Conservation (phyloP, 1,284 basidiomycete species). For the Irpex lacteus region DNA sequence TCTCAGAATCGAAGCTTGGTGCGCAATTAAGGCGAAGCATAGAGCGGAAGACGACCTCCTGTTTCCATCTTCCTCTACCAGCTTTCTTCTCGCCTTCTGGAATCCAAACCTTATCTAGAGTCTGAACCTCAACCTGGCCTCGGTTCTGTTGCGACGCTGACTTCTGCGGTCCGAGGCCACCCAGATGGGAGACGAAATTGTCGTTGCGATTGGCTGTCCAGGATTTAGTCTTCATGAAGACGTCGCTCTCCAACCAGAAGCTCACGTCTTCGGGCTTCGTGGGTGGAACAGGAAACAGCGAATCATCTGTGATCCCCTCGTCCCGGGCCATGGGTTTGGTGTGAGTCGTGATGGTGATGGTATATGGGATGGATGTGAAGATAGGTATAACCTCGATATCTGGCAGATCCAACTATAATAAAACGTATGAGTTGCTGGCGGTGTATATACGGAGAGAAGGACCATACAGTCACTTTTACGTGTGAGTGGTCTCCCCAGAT, state of each 20-base stretch:
- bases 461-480: constrained; percentile 14
- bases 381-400: constrained; percentile 8
- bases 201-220: background rate
- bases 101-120: constrained; percentile 16
- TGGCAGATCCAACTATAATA: constrained; percentile 15
- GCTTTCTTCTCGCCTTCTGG: constrained; percentile 6
- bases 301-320: background rate
- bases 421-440: background rate
- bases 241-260: background rate
- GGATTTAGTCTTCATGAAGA: background rate
- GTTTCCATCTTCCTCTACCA: constrained; percentile 15
- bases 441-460: background rate
- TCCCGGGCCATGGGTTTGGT: constrained; percentile 13
- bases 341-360: constrained; percentile 12
- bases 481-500: constrained; percentile 22
- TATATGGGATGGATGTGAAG: constrained; percentile 17
- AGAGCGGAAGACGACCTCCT: constrained; percentile 14
- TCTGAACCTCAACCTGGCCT: background rate
- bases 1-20: constrained; percentile 1
- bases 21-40: constrained; percentile 3
- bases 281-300: constrained; percentile 18
- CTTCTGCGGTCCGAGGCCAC: background rate
- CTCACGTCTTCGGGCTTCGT: background rate
- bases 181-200: background rate
- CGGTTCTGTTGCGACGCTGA: background rate